Percentiles rank a stretch among this genome's conserved stretches.
Conservation (phyloP, 805 yeast species). For the Wickerhamomyces rabaulensis region DNA sequence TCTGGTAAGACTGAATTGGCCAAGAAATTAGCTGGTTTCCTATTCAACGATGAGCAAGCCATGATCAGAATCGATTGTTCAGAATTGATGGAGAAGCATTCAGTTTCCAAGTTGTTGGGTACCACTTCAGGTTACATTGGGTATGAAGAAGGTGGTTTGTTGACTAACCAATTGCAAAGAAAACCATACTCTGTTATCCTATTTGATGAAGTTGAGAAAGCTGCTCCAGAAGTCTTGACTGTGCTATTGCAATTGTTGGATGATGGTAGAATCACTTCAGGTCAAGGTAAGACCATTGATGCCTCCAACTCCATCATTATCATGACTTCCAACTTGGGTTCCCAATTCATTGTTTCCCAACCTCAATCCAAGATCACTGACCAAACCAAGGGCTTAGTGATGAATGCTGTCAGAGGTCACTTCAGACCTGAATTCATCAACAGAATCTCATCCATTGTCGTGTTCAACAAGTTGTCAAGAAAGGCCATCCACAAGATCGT, state of each 20-base stretch:
- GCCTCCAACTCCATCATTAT: conserved; percentile 90
- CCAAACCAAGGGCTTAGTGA: conserved; percentile 69
- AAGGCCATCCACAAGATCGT: conserved; percentile 92
- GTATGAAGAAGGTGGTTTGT: conserved; percentile 94
- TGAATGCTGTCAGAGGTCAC: conserved; percentile 79
- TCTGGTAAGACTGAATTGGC: conserved; percentile 98
- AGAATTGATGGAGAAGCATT: conserved; percentile 91
- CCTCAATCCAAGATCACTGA: conserved; percentile 59
- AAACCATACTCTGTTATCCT: conserved; percentile 94
- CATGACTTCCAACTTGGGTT: conserved; percentile 97
- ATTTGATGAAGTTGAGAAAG: conserved; percentile 97
- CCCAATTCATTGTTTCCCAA: conserved; percentile 74
- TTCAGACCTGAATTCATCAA: conserved; percentile 97
- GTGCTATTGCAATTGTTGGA: conserved; percentile 88
- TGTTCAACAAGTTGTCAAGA: conserved; percentile 88
- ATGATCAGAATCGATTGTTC: conserved; percentile 98
- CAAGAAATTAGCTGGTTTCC: conserved; percentile 91
- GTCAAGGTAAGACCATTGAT: conserved; percentile 89
- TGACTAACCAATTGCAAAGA: conserved; percentile 86
- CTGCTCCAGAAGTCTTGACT: conserved; percentile 96
- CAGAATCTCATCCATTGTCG: conserved; percentile 89
- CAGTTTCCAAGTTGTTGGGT: conserved; percentile 91
- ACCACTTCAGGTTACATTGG: conserved; percentile 98
- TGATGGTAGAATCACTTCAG: conserved; percentile 93
- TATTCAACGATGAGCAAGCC: conserved; percentile 93